phyloP scores from a whole-genome alignment of 306 rosid genomes.

The Citrullus colocynthis region DNA sequence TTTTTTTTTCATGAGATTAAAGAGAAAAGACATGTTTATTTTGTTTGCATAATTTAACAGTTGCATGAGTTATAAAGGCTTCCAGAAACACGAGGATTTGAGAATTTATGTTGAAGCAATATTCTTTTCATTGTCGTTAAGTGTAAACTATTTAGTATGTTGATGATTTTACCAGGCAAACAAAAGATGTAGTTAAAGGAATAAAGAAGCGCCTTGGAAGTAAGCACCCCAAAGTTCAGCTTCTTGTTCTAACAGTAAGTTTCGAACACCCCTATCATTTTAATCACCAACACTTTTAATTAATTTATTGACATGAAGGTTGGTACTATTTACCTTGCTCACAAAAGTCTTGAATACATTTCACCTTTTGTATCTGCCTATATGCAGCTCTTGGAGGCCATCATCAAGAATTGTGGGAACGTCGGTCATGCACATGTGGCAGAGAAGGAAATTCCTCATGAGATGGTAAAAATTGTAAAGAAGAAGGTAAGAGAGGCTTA shows the following conservation, averaged over 20 bases:
- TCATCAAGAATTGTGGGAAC: constrained; percentile 92
- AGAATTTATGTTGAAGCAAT: background rate
- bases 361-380: constrained; percentile 1
- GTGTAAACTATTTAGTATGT: constrained; percentile 11
- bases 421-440: constrained; percentile 95
- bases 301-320: background rate
- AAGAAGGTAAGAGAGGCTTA: constrained; percentile 45
- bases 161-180: constrained; percentile 52
- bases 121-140: background rate
- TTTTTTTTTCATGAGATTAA: no score
- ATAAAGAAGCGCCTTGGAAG: constrained; percentile 84
- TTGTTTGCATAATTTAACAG: no score
- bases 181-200: constrained; percentile 75
- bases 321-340: background rate
- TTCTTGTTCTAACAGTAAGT: constrained; percentile 72
- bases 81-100: no score
- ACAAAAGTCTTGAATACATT: background rate
- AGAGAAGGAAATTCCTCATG: constrained; percentile 82
- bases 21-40: no score
- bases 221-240: constrained; percentile 78
- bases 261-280: background rate
- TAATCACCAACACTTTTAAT: background rate
- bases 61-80: no score
- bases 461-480: constrained; percentile 83
- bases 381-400: constrained; percentile 74